Evolutionary conservation across 768 basidiomycete genomes (phyloP), one percentile per base, ranked within the genome.

Genomic region (Roridomyces roridus): DNA sequence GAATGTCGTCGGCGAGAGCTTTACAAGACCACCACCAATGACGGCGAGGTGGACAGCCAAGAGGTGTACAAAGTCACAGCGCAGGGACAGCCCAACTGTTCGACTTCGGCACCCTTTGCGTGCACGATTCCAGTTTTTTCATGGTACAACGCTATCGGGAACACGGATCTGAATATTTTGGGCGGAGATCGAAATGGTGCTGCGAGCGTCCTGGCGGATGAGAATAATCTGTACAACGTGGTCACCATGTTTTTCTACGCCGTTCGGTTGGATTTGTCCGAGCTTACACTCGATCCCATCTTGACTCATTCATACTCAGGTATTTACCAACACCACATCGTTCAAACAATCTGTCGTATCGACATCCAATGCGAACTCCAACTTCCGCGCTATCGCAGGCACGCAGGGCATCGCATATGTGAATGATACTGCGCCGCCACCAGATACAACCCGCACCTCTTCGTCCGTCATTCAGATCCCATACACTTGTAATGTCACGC

Each of bases 161-260:
- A 63, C 34, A 55, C 49, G 7, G 47, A 54, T 34, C 57, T 63
- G 14, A 51, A 61, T 40, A 51, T 60, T 23, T 15, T 51, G 6
- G 24, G 21, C 17, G 24, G 24, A 9, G n/a, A n/a, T n/a, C n/a
- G n/a, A n/a, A n/a, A n/a, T n/a, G n/a, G n/a, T n/a, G 10, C 52
- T 6, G 18, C 43, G 11, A 25, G 25, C 31, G 48, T 43, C 23
- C 10, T 39, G 6, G 46, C 54, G 17, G 21, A 52, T 50, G 45
- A 46, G 26, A 20, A 28, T 2, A 61, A 55, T 29, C 45, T 61
- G 15, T 52, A 47, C 24, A 61, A 59, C 18, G 25, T 56, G 8
- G 34, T 53, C 24, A 48, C 46, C 6, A 23, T 59, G 17, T 55
- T 62, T 21, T 59, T 29, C 35, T 9, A 37, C 34, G 57, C 57